Conservation (phyloP, 2,329 filamentous ascomycete species). For the Monilinia polystroma region DNA sequence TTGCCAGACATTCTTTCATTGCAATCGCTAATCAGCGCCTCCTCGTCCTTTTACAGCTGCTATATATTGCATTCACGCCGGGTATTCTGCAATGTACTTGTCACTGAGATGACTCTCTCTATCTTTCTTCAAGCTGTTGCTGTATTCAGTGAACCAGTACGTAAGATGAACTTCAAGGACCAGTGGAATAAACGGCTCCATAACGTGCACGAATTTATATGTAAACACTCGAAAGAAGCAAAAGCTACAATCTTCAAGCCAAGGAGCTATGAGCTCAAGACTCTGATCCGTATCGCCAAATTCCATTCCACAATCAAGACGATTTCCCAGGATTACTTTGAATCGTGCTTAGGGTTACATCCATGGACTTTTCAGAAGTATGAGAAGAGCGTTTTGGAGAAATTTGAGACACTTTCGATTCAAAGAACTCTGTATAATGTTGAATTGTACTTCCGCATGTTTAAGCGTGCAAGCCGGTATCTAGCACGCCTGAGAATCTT, state of each 20-base stretch:
- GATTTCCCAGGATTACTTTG: not conserved
- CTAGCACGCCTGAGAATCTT: too few species aligned
- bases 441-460: not conserved
- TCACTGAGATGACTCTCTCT: constrained; percentile 8
- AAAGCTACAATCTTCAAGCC: not conserved
- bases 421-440: constrained; percentile 1
- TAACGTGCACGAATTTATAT: not conserved
- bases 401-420: not conserved
- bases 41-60: not conserved
- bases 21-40: not conserved
- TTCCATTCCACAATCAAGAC: constrained; percentile 5
- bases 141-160: not conserved
- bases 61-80: not conserved
- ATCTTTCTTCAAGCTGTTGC: constrained; percentile 4
- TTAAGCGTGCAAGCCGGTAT: not conserved
- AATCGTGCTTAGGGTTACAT: not conserved
- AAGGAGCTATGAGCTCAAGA: not conserved
- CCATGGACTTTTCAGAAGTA: not conserved
- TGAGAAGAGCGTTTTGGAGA: not conserved
- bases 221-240: not conserved
- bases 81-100: not conserved
- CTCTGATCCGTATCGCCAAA: not conserved
- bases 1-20: not conserved
- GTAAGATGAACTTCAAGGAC: not conserved
- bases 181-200: not conserved